A percentile compares a stretch with the other conserved stretches of the same genome.
Evolutionary conservation across 1,284 basidiomycete species (phyloP).

Genomic region (Rhizoctonia solani): DNA sequence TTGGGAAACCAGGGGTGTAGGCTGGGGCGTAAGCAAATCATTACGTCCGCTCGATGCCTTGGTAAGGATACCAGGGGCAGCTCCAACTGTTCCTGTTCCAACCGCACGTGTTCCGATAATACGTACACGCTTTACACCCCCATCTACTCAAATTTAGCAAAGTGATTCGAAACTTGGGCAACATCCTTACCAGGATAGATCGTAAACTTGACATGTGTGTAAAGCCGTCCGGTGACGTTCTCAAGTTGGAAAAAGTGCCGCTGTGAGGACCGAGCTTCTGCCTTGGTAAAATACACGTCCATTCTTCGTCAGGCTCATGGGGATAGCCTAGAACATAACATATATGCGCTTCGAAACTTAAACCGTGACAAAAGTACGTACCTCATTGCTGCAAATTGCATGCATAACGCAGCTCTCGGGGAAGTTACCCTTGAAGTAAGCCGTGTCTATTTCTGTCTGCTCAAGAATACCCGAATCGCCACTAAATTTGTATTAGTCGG

Average conservation of each 20-base stretch:
- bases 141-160: constrained; percentile 56
- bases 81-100: constrained; percentile 28
- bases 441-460: constrained; percentile 88
- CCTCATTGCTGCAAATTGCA: constrained; percentile 57
- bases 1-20: constrained; percentile 11
- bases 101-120: constrained; percentile 68
- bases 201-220: constrained; percentile 85
- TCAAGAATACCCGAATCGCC: constrained; percentile 72
- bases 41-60: background rate
- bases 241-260: constrained; percentile 88
- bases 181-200: constrained; percentile 69
- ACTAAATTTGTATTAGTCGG: constrained; percentile 46
- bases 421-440: constrained; percentile 96
- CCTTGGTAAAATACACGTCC: constrained; percentile 76
- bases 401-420: constrained; percentile 87
- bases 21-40: constrained; percentile 17
- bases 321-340: constrained; percentile 18
- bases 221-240: constrained; percentile 59
- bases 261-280: constrained; percentile 85
- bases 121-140: constrained; percentile 91
- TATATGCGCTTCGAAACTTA: background rate
- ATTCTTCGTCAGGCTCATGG: constrained; percentile 49
- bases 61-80: constrained; percentile 36
- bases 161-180: background rate
- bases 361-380: constrained; percentile 47